Evolutionary conservation across 2,329 filamentous ascomycete genomes (phyloP).

Genomic region (Corniculantispora saksenae): DNA sequence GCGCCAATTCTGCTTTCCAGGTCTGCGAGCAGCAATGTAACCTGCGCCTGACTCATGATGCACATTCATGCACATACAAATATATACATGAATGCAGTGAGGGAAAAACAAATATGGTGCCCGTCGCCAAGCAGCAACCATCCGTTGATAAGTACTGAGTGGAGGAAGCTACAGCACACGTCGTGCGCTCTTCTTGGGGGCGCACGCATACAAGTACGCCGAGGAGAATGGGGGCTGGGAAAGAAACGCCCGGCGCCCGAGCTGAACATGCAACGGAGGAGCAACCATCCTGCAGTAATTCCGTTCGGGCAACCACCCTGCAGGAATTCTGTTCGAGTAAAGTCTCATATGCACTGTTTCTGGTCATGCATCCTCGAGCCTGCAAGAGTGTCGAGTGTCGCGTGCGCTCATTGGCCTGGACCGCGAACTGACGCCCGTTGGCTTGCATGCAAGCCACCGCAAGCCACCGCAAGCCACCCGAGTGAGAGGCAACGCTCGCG

Average conservation of each 20-base stretch:
- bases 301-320: neutral
- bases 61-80: neutral
- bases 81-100: neutral
- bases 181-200: neutral
- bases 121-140: neutral
- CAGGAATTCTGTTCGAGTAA: neutral
- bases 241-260: neutral
- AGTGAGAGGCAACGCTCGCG: neutral
- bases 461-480: neutral
- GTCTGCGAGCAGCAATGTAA: neutral
- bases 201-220: neutral
- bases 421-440: neutral
- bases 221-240: neutral
- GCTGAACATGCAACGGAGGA: neutral
- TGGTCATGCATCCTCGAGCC: neutral
- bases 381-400: neutral
- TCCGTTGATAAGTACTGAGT: neutral
- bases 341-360: neutral
- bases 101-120: neutral
- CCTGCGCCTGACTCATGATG: neutral
- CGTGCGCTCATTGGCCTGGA: neutral
- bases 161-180: neutral
- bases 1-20: neutral
- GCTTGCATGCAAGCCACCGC: neutral
- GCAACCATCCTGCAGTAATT: neutral